These are phyloP conservation scores for Rhizophagus prolifer DNA, from an alignment of 192 early-diverging fungal genomes.

Conservation along the genomic window DNA sequence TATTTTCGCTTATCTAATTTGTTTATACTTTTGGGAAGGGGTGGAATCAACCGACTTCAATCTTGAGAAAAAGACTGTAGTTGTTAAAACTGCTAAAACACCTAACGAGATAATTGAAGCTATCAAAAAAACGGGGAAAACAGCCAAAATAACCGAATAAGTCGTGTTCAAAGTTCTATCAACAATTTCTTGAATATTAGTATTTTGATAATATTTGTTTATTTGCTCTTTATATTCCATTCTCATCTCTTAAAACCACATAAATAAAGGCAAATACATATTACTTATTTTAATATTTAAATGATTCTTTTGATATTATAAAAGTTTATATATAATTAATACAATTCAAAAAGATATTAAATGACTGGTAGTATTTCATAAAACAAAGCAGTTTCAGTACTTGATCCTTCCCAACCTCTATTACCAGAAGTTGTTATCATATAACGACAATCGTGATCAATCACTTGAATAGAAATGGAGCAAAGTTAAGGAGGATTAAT, in stretches of 20 bases:
- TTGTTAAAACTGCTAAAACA: background rate
- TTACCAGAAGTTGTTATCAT: slow-evolving; percentile 92
- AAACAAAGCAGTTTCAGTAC: slow-evolving; percentile 81
- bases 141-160: background rate
- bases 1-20: background rate
- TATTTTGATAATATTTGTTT: too few relatives aligned
- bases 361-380: slow-evolving; percentile 74
- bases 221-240: too few relatives aligned
- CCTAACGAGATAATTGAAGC: background rate
- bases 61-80: background rate
- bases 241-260: too few relatives aligned
- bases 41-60: background rate
- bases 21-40: background rate
- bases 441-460: slow-evolving; percentile 73
- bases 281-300: too few relatives aligned
- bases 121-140: background rate
- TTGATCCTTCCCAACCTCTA: slow-evolving; percentile 93
- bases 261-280: too few relatives aligned
- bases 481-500: background rate
- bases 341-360: background rate
- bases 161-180: background rate
- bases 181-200: too few relatives aligned
- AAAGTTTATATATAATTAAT: too few relatives aligned
- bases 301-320: too few relatives aligned
- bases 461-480: slow-evolving; percentile 44